phyloP scores from a whole-genome alignment of 176 grass and related monocot species.

The Eleusine coracana region DNA sequence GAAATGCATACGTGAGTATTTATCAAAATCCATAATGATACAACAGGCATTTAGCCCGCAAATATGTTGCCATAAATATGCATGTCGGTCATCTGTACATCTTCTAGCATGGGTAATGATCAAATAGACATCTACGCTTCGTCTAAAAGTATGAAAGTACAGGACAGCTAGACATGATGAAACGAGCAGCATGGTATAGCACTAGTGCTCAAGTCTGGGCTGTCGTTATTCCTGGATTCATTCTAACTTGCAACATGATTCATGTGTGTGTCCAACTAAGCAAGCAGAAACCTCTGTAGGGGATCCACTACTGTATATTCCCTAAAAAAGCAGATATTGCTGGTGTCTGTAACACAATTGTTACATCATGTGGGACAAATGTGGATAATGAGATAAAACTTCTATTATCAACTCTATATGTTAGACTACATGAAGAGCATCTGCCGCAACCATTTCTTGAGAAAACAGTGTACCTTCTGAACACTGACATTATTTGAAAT shows the following conservation, averaged over 20 bases:
- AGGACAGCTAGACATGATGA: neutral
- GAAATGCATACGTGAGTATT: conserved; percentile 19
- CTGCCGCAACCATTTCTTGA: conserved; percentile 26
- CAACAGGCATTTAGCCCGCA: neutral
- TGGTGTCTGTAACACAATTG: conserved; percentile 7
- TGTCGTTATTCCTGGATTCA: conserved; percentile 26
- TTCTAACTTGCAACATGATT: conserved; percentile 26
- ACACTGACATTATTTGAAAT: conserved; percentile 41
- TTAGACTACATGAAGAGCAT: neutral
- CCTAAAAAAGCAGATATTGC: neutral
- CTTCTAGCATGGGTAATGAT: conserved; percentile 15
- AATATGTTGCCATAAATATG: conserved; percentile 9
- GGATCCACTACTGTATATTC: too few relatives aligned
- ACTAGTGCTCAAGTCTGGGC: conserved; percentile 14
- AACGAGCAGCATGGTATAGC: conserved; percentile 13
- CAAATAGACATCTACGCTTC: neutral
- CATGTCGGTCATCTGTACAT: neutral
- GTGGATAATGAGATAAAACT: neutral
- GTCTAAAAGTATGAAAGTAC: conserved; percentile 16
- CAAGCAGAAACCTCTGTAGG: neutral
- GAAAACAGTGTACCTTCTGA: conserved; percentile 51
- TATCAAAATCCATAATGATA: conserved; percentile 1
- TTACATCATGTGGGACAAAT: neutral
- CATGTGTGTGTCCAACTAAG: neutral
- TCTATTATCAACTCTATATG: conserved; percentile 15